Conservation (phyloP, 1,139 yeast species). For the Zygotorulaspora mrakii region DNA sequence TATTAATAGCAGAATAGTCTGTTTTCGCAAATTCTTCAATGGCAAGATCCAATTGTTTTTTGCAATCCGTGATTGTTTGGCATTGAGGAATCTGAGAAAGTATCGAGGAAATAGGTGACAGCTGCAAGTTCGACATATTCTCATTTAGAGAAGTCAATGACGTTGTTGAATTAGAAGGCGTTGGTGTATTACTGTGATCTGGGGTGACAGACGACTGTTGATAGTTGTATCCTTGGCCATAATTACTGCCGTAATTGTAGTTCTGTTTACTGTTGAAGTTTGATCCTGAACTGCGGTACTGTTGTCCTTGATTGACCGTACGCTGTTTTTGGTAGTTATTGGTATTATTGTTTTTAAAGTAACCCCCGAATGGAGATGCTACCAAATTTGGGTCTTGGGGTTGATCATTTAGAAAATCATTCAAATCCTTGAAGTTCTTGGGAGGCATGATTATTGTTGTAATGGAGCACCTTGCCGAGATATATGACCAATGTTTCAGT, state of each 20-base stretch:
- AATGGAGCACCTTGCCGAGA: too few species aligned
- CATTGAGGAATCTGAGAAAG: conserved; percentile 56
- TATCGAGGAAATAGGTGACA: conserved; percentile 65
- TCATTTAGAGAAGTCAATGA: conserved; percentile 69
- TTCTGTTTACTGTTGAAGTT: conserved; percentile 14
- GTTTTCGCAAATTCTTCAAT: conserved; percentile 47
- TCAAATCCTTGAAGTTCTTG: conserved; percentile 34
- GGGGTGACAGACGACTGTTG: conserved; percentile 33
- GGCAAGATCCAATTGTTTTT: conserved; percentile 56
- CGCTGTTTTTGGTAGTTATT: conserved; percentile 25
- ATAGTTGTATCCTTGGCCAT: conserved; percentile 16
- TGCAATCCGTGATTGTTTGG: conserved; percentile 59
- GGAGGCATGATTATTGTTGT: too few species aligned
- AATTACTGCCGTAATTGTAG: conserved; percentile 13
- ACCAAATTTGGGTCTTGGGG: conserved; percentile 32
- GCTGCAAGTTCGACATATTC: conserved; percentile 61
- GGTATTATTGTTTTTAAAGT: conserved; percentile 28
- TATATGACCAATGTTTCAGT: too few species aligned
- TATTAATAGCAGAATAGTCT: conserved; percentile 43
- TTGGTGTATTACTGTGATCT: conserved; percentile 31
- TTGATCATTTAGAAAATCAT: conserved; percentile 32
- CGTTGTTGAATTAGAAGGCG: conserved; percentile 45
- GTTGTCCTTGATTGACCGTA: conserved; percentile 15
- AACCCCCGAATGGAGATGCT: conserved; percentile 36
- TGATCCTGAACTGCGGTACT: conserved; percentile 20